phyloP scores from a whole-genome alignment of 768 basidiomycete species.

The Coprinellus aureogranulatus region DNA sequence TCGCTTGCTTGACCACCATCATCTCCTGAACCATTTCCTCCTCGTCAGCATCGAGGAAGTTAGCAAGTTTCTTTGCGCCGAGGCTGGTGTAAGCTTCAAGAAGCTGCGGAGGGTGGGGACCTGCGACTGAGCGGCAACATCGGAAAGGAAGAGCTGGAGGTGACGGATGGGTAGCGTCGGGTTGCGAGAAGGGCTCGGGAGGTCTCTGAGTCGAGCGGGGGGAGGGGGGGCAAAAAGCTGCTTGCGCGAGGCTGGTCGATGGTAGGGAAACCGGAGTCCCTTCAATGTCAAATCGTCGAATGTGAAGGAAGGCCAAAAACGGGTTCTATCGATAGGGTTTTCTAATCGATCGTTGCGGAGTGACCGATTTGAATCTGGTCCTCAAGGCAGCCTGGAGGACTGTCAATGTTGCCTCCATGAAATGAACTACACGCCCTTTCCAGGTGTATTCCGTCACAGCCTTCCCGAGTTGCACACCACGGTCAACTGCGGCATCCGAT shows the following conservation, averaged over 20 bases:
- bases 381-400: no score
- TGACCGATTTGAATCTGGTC: no score
- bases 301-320: no score
- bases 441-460: no score
- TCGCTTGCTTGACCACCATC: slow-evolving; percentile 93
- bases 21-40: slow-evolving; percentile 94
- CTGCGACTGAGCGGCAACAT: slow-evolving; percentile 70
- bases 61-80: slow-evolving; percentile 86
- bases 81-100: slow-evolving; percentile 95
- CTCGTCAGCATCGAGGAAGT: slow-evolving; percentile 88
- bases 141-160: slow-evolving; percentile 77
- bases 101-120: slow-evolving; percentile 88
- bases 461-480: no score
- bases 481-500: no score
- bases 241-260: slow-evolving; percentile 64
- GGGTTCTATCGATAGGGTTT: no score
- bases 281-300: no score
- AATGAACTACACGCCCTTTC: no score
- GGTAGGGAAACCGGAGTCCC: no score
- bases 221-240: slow-evolving; percentile 41
- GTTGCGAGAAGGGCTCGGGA: slow-evolving; percentile 29
- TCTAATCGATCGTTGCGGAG: no score
- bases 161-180: slow-evolving; percentile 84
- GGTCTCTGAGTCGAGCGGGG: slow-evolving; percentile 36
- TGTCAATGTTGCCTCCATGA: no score